phyloP scores from a whole-genome alignment of 169 alveolate species.

The Neospora caninum region DNA sequence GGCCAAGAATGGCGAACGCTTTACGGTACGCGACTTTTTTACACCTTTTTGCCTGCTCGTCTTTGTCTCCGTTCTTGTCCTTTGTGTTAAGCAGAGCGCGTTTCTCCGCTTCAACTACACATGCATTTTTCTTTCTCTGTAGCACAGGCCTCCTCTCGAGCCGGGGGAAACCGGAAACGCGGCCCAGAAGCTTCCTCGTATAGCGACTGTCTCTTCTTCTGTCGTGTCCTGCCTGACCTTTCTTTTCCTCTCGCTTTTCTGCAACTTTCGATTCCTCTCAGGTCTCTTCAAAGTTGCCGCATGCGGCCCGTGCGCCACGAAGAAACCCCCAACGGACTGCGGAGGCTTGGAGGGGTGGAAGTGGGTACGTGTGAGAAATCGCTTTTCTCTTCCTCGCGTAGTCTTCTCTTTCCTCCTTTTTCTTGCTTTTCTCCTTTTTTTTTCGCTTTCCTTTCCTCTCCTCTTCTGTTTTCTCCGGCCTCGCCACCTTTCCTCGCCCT shows the following conservation, averaged over 20 bases:
- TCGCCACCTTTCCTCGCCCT: neutral
- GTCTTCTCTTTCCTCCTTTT: neutral
- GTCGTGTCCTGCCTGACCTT: neutral
- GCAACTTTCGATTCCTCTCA: neutral
- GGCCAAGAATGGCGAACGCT: neutral
- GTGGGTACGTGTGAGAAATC: neutral
- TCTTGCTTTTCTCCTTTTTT: neutral
- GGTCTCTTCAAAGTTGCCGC: slow-evolving; percentile 18
- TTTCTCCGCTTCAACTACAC: no score
- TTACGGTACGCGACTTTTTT: neutral
- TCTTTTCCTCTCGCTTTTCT: neutral
- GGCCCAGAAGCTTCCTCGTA: no score
- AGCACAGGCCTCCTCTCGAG: no score
- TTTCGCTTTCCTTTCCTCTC: neutral
- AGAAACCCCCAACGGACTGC: neutral
- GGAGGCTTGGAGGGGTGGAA: neutral
- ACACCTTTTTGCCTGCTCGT: neutral
- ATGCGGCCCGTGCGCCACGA: neutral
- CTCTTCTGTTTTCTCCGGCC: neutral
- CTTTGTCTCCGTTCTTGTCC: neutral
- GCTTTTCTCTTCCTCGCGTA: neutral
- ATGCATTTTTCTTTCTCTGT: no score
- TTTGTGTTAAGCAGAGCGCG: no score
- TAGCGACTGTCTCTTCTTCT: no score
- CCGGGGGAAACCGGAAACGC: no score